phyloP scores from a whole-genome alignment of 2,329 filamentous ascomycete species.

The Amauroascus verrucosus region DNA sequence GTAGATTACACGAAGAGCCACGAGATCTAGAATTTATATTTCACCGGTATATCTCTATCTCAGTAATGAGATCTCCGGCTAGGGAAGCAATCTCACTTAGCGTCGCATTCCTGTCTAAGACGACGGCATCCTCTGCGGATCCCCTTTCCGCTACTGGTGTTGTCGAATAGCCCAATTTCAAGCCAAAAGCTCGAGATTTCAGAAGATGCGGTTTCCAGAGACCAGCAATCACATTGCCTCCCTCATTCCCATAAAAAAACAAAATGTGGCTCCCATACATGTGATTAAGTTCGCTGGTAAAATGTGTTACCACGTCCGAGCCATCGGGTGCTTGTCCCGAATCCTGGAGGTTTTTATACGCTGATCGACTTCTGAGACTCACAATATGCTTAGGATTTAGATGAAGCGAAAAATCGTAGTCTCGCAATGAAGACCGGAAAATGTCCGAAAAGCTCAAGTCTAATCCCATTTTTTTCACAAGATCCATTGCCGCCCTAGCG shows the following conservation, averaged over 20 bases:
- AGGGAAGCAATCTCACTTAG: constrained; percentile 40
- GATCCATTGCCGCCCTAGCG: constrained; percentile 61
- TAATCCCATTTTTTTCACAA: constrained; percentile 46
- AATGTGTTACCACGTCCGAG: constrained; percentile 51
- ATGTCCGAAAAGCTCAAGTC: constrained; percentile 49
- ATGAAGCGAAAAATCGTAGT: constrained; percentile 80
- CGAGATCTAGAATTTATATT: neutral
- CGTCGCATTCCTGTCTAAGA: constrained; percentile 33
- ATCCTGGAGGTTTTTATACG: constrained; percentile 71
- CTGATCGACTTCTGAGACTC: constrained; percentile 21
- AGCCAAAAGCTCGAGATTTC: constrained; percentile 25
- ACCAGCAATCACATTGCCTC: constrained; percentile 50
- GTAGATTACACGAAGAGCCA: neutral
- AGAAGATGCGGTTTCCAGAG: constrained; percentile 51
- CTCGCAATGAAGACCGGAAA: constrained; percentile 61
- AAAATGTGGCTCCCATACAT: constrained; percentile 61
- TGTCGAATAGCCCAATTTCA: constrained; percentile 33
- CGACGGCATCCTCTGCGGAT: constrained; percentile 19
- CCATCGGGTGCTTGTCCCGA: constrained; percentile 34
- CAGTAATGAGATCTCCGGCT: constrained; percentile 57
- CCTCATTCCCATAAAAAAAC: constrained; percentile 62
- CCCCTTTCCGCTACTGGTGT: constrained; percentile 13
- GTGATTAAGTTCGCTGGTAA: constrained; percentile 56
- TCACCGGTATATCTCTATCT: constrained; percentile 34
- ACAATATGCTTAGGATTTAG: constrained; percentile 48